These are phyloP conservation scores for Neodidymelliopsis sp. DNA, from an alignment of 2,329 filamentous ascomycete genomes.

Conservation along the genomic window DNA sequence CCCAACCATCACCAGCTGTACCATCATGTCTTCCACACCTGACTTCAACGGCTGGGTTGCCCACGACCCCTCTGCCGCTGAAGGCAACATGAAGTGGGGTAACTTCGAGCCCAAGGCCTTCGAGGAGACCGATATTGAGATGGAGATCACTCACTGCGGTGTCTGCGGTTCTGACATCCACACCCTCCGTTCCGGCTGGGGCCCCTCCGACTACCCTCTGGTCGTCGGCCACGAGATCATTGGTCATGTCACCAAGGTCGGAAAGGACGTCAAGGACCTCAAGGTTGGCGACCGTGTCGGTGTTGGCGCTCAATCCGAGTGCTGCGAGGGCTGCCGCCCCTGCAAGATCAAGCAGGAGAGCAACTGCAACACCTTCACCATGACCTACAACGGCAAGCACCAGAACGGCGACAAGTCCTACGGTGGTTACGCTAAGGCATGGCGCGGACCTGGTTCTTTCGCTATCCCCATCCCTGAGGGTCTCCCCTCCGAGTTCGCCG, in stretches of 20 bases:
- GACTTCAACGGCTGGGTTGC: constrained; percentile 66
- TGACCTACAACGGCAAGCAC: constrained; percentile 58
- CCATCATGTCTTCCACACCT: constrained; percentile 42
- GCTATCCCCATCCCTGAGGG: constrained; percentile 78
- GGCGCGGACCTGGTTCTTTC: constrained; percentile 77
- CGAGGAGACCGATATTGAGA: constrained; percentile 71
- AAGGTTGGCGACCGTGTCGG: constrained; percentile 68
- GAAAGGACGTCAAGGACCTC: constrained; percentile 57
- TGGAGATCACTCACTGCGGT: constrained; percentile 51
- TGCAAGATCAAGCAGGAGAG: constrained; percentile 55
- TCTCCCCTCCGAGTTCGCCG: constrained; percentile 66
- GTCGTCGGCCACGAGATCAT: constrained; percentile 54
- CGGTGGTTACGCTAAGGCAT: constrained; percentile 70
- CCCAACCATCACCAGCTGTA: too few species aligned
- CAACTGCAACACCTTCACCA: constrained; percentile 55
- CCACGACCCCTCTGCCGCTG: constrained; percentile 56
- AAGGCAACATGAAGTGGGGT: constrained; percentile 64
- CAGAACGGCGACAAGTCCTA: constrained; percentile 68
- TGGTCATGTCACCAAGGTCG: constrained; percentile 48
- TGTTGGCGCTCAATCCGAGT: constrained; percentile 58
- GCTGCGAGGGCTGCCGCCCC: constrained; percentile 57
- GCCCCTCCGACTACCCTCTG: constrained; percentile 58
- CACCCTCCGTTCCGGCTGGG: constrained; percentile 53
- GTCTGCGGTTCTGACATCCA: constrained; percentile 48
- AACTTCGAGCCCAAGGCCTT: constrained; percentile 52